These are phyloP conservation scores for Chamaenerion angustifolium DNA, from an alignment of 345 rosid genomes.

Conservation along the genomic window DNA sequence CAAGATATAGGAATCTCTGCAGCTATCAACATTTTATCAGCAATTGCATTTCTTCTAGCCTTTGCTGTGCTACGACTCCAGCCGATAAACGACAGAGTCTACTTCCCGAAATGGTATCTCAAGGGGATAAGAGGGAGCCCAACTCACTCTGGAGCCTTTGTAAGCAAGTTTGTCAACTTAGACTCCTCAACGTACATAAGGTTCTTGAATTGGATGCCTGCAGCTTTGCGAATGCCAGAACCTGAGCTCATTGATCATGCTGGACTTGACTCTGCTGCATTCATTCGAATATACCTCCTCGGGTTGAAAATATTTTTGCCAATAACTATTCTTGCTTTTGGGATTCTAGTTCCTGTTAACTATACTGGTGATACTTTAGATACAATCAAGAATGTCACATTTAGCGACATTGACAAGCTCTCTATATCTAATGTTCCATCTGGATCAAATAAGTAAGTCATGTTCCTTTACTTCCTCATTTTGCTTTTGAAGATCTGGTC, in stretches of 20 bases:
- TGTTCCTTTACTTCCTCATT: not conserved
- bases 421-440: constrained; percentile 73
- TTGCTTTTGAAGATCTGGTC: not conserved
- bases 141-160: constrained; percentile 39
- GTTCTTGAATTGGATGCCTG: constrained; percentile 90
- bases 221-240: constrained; percentile 82
- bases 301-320: constrained; percentile 84
- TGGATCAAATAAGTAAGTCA: constrained; percentile 53
- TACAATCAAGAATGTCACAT: constrained; percentile 35
- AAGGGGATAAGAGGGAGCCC: constrained; percentile 82
- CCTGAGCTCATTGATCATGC: constrained; percentile 88
- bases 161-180: constrained; percentile 47
- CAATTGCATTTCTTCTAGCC: constrained; percentile 61
- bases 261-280: constrained; percentile 79
- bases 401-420: constrained; percentile 71
- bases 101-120: constrained; percentile 94
- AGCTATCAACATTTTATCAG: constrained; percentile 63
- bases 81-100: constrained; percentile 89
- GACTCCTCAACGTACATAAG: constrained; percentile 57
- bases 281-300: constrained; percentile 79
- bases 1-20: constrained; percentile 70
- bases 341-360: constrained; percentile 79
- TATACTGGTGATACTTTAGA: constrained; percentile 61
- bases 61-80: constrained; percentile 84
- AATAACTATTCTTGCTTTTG: constrained; percentile 43